Base-by-base conservation (phyloP, 2,329 filamentous ascomycete genomes). In the Cadophora gregata region DNA sequence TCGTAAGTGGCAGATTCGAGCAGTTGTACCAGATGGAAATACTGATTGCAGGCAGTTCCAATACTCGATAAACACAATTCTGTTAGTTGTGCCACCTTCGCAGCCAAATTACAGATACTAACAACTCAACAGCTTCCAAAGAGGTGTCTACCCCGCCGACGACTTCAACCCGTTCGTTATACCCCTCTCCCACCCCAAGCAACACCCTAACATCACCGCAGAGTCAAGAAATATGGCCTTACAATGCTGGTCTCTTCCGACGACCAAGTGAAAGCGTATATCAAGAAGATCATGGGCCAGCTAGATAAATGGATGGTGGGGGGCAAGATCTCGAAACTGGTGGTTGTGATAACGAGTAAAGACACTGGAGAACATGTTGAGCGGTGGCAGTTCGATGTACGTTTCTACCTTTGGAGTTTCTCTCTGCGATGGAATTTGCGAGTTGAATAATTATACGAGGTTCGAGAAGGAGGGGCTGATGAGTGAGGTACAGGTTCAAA, bases 281-380 rank as follows among this genome's bases (percentile, higher is more conserved):
- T 99, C 84, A 97, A 97, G 81, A 97, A 96, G 81, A 98, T 99
- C 82, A 99, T 97, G 94, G 90, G 90, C 31, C 96, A 99, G 80
- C 88, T 99, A 66, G 95, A 96, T 82, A 93, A 93, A 78, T 99
- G 96, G 96, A 98, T 98, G 93, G 85, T 93, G 62, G 92, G 91
- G 74, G 93, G 94, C 78, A 98, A 99, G 81, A 97, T 99, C 78
- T 96, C 93, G 62, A 97, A 97, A 80, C 88, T 99, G 14, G 94
- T 99, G 67, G 91, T 99, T 62, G 96, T 99, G 58, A 94, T 99
- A 73, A 97, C 95, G 36, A 92, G 92, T 83, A 98, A 97, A 80
- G 96, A 99, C 79, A 97, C 94, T 0, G 96, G 95, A 70, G 94
- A 97, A 78, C 91, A 97, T 79, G 89, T 99, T 53, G 96, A 99